Conservation (phyloP, 2,329 filamentous ascomycete genomes). For the Xylariaceae sp. region DNA sequence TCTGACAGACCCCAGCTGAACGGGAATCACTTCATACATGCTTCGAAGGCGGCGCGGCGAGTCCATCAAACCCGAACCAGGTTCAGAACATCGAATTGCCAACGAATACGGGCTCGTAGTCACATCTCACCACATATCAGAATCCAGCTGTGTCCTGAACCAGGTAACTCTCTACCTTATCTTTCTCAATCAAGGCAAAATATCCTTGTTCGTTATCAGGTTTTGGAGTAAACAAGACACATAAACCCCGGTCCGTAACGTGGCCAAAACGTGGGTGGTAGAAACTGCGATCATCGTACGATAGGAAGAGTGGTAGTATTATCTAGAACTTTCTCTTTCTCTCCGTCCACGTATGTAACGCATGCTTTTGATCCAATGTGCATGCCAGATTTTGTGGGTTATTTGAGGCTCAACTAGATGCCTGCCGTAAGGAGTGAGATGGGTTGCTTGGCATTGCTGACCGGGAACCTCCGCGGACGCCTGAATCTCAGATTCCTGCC, state of each 20-base stretch:
- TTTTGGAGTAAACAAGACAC: no score
- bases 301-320: background rate
- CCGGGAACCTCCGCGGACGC: no score
- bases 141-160: background rate
- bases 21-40: no score
- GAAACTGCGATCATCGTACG: conserved; percentile 9
- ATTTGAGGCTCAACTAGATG: no score
- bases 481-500: no score
- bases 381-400: no score
- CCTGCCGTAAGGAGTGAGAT: conserved; percentile 7
- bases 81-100: background rate
- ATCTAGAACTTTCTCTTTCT: background rate
- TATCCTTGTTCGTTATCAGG: no score
- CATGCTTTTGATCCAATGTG: no score
- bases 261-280: conserved; percentile 6
- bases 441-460: conserved; percentile 1
- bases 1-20: no score
- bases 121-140: background rate
- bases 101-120: background rate
- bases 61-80: background rate
- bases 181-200: no score
- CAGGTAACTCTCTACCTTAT: no score
- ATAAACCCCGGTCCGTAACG: background rate
- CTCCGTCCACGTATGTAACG: background rate
- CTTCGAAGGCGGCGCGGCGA: background rate